Evolutionary conservation across 768 basidiomycete genomes (phyloP), one percentile per base, ranked within the genome.

Genomic region (Paxillus involutus): DNA sequence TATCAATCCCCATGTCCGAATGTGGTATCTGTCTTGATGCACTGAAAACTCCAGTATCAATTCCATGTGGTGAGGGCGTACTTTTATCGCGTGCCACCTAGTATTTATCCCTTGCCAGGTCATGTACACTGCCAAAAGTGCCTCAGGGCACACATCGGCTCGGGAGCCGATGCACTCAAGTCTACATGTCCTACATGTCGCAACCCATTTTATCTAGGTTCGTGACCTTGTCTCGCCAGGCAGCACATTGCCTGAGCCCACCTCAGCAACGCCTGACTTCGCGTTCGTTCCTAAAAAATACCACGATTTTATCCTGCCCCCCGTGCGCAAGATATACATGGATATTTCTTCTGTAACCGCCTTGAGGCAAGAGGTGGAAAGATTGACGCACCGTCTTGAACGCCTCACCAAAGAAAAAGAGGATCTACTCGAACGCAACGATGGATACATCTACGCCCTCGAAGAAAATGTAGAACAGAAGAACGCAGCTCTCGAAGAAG

Each of bases 51-150:
- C 86, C 86, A 1, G 81, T 84, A 3, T 79, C 78, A 11, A 61
- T 85, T 1, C 85, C 86, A 39, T 88, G 86, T 65, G 86, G 86
- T 88, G 60, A 50, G 81, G 42, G 29, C 55, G 21, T 32, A 19
- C 42, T 29, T 50, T 43, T 13, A 35, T 21, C 51, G 6, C 36
- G 24, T 55, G 24, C 40, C 49, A 24, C 55, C 50, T 35, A 14
- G 2, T 35, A 24, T 47, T 66, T 26, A 59, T 40, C 26, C 17
- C 33, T 17, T 42, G 33, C 29, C 30, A 88, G 86, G 86, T 13
- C 86, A 88, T 60, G 71, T 88, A 39, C 86, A 85, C 64, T 88
- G 86, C 66, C 74, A 77, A 50, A 74, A 77, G 43, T 88, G 86
- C 58, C 75, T 88, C 35, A 66, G 75, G n/a, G 73, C 45, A 16